These are phyloP conservation scores for Asterochloris erici DNA, from an alignment of 139 green algal species.

Conservation along the genomic window DNA sequence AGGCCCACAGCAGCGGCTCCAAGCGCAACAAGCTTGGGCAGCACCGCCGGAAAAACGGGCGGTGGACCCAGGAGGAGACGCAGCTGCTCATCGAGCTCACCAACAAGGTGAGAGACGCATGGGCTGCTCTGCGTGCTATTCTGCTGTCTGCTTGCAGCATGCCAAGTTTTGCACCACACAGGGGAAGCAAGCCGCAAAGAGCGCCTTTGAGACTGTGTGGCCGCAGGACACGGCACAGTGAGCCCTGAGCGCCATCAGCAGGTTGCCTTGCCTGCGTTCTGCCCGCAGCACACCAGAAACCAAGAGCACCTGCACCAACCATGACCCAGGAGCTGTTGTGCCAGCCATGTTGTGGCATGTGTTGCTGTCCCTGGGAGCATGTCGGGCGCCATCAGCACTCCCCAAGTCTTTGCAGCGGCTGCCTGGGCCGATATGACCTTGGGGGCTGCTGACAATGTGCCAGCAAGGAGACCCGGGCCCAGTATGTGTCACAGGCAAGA, in stretches of 20 bases:
- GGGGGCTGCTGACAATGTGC: no score
- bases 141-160: no score
- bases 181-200: no score
- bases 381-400: neutral
- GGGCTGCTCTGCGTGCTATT: no score
- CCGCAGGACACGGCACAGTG: no score
- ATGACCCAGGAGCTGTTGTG: no score
- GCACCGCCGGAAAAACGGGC: conserved; percentile 19
- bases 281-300: no score
- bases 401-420: neutral
- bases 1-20: neutral
- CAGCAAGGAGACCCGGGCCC: no score
- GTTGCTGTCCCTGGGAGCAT: neutral
- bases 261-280: neutral
- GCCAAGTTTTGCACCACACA: no score
- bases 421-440: neutral
- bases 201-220: no score
- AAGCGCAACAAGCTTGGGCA: conserved; percentile 10
- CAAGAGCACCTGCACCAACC: no score
- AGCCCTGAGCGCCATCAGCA: conserved; percentile 89
- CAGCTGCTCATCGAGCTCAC: conserved; percentile 24
- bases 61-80: conserved; percentile 31
- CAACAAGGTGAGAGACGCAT: neutral
- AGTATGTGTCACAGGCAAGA: no score
- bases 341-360: neutral